Evolutionary conservation across 768 basidiomycete genomes (phyloP).

Genomic region (Kwoniella sp.): DNA sequence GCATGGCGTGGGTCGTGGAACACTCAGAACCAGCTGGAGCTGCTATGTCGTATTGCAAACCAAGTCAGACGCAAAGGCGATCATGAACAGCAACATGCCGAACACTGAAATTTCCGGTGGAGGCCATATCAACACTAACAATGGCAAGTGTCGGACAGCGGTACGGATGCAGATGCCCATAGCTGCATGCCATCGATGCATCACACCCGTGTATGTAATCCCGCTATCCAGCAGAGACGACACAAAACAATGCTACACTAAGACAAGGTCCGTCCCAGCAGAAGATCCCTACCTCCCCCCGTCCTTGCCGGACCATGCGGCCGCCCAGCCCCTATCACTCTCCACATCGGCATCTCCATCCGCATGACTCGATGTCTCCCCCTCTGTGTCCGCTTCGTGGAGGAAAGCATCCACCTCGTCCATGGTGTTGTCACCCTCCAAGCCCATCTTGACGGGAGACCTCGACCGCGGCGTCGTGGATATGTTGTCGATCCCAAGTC

Average conservation of each 20-base stretch:
- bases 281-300: background rate
- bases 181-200: no score
- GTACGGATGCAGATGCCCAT: no score
- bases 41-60: background rate
- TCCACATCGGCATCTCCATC: slow-evolving; percentile 9
- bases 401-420: slow-evolving; percentile 32
- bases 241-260: slow-evolving; percentile 1
- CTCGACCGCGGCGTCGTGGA: background rate
- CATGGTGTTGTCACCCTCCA: slow-evolving; percentile 9
- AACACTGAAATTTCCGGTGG: slow-evolving; percentile 1
- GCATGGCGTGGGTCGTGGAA: slow-evolving; percentile 32
- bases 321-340: slow-evolving; percentile 7
- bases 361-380: background rate
- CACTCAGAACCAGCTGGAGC: background rate
- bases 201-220: no score
- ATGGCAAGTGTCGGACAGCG: no score
- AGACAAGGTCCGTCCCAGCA: background rate
- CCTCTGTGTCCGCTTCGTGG: slow-evolving; percentile 11
- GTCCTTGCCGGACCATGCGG: slow-evolving; percentile 1
- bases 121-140: no score
- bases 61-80: background rate
- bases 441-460: background rate
- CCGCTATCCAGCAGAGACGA: background rate
- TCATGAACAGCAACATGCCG: background rate
- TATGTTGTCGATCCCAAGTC: no score